Evolutionary conservation across 2,329 filamentous ascomycete genomes (phyloP).

Genomic region (Ophiobolus disseminans): DNA sequence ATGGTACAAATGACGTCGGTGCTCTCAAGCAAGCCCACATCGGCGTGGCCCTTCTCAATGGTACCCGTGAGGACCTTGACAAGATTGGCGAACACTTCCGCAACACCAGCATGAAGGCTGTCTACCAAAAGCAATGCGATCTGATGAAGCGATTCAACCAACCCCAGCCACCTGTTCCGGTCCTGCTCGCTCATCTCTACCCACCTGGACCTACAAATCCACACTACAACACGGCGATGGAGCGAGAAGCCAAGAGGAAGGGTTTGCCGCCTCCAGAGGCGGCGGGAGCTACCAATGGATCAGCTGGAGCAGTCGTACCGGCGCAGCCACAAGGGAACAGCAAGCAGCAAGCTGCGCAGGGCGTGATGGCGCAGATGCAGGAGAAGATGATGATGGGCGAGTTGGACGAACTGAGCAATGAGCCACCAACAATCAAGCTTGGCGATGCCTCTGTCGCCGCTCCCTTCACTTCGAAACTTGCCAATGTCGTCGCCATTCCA

Average conservation of each 20-base stretch:
- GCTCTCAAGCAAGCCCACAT: slow-evolving; percentile 98
- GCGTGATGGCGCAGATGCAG: slow-evolving; percentile 84
- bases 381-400: slow-evolving; percentile 88
- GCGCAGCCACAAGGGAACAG: slow-evolving; percentile 75
- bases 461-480: slow-evolving; percentile 96
- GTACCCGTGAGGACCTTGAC: slow-evolving; percentile 86
- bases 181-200: slow-evolving; percentile 91
- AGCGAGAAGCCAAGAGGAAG: slow-evolving; percentile 83
- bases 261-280: slow-evolving; percentile 64
- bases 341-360: slow-evolving; percentile 79
- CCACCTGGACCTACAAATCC: slow-evolving; percentile 90
- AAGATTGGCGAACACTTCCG: slow-evolving; percentile 93
- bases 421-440: slow-evolving; percentile 94
- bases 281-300: slow-evolving; percentile 41
- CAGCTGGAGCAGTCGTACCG: slow-evolving; percentile 60
- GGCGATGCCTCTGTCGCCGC: slow-evolving; percentile 97
- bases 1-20: slow-evolving; percentile 97
- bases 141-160: slow-evolving; percentile 97
- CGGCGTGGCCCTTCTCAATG: slow-evolving; percentile 93
- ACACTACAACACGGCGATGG: slow-evolving; percentile 90
- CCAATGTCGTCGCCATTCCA: slow-evolving; percentile 94
- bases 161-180: slow-evolving; percentile 87
- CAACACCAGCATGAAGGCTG: slow-evolving; percentile 96
- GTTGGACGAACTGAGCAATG: slow-evolving; percentile 73
- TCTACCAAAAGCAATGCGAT: slow-evolving; percentile 93